Evolutionary conservation across 2,329 filamentous ascomycete genomes (phyloP).

Genomic region (Penicillium janthinellum): DNA sequence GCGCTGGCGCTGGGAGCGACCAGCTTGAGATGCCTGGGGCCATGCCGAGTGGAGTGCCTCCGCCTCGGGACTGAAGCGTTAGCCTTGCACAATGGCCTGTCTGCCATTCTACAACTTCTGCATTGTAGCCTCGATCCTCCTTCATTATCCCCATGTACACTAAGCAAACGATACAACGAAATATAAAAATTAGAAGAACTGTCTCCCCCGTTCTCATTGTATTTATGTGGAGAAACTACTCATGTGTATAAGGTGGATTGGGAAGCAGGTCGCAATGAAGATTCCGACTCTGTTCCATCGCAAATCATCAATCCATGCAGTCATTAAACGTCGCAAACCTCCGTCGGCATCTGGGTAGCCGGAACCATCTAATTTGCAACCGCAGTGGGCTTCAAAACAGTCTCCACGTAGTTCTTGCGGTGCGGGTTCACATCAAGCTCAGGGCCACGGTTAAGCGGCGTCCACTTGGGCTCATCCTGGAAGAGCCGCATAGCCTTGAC

Average conservation of each 20-base stretch:
- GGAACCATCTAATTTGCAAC: slow-evolving; percentile 27
- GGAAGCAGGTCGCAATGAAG: neutral
- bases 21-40: slow-evolving; percentile 45
- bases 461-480: slow-evolving; percentile 99
- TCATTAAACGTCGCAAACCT: slow-evolving; percentile 3
- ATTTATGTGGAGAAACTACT: neutral
- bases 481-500: slow-evolving; percentile 95
- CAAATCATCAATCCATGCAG: slow-evolving; percentile 6
- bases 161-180: neutral
- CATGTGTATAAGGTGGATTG: neutral
- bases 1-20: slow-evolving; percentile 32
- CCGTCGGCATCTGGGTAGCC: slow-evolving; percentile 6
- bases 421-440: slow-evolving; percentile 79
- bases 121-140: neutral
- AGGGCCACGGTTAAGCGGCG: slow-evolving; percentile 76
- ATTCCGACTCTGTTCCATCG: neutral
- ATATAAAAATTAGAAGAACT: neutral
- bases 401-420: slow-evolving; percentile 73
- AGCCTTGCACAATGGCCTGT: neutral
- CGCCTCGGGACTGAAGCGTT: slow-evolving; percentile 3
- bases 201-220: neutral
- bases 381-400: slow-evolving; percentile 27
- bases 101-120: neutral
- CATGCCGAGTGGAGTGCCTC: slow-evolving; percentile 29
- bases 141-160: slow-evolving; percentile 2